Base-by-base conservation (phyloP, 2,329 filamentous ascomycete genomes). In the Fusarium cyanostomum region DNA sequence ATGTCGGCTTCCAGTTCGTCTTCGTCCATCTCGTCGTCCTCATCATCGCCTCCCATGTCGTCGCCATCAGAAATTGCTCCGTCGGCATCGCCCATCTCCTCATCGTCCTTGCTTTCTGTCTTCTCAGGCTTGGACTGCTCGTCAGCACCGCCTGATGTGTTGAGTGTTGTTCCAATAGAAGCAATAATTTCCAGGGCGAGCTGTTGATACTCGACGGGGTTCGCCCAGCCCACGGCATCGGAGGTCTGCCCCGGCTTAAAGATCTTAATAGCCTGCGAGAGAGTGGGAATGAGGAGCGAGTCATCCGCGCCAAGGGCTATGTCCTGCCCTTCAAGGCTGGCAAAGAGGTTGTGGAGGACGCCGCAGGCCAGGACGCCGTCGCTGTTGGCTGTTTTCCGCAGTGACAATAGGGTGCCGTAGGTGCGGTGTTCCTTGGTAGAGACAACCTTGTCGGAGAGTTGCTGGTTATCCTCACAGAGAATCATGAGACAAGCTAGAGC, bases 1-100 rank as follows among this genome's bases (percentile, higher is more conserved):
- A 91, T 88, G 68, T 90, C 88, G 26, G 83, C 85, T 57, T 85
- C 80, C 59, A 89, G 82, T 45, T 83, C 83, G 46, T 84, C 84
- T 24, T 83, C 77, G 49, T 82, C 79, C 80, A 86, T 85, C 53
- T 85, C 83, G n/a, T 83, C 80, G 4, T 82, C 79, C 2, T 79
- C 79, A 3, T 72, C 77, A 6, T 78, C 75, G 2, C 73, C 73
- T 6, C 73, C 73, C 3, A 72, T 76, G 8, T 73, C 75, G 3
- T 77, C 75, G 10, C 73, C 76, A 4, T 76, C 75, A 2, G 74
- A 75, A 5, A 69, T 76, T 5, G 75, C 77, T 2, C 73, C 75
- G 4, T 76, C 77, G 5, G 72, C 77, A 16, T 75, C 77, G 4
- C 71, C 74, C 74, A 78, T 79, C 8, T 76, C 74, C 35, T 79